A percentile compares a stretch with the other conserved stretches of the same genome.
These are phyloP conservation scores for Sophora flavescens DNA, from an alignment of 306 rosid genomes.

Conservation along the genomic window DNA sequence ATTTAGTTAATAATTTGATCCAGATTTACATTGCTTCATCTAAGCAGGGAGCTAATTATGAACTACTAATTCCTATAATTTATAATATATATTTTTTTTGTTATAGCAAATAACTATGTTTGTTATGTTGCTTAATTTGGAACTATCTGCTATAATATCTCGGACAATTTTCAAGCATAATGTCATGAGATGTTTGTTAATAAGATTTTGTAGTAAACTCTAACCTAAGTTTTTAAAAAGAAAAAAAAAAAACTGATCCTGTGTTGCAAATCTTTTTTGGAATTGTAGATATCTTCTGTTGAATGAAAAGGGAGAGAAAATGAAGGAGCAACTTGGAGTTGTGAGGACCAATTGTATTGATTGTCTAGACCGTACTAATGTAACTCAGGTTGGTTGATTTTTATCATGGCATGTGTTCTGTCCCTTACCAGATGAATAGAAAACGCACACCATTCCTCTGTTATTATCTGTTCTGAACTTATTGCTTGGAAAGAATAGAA, in stretches of 20 bases:
- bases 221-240: background rate
- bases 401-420: conserved; percentile 16
- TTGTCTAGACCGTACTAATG: conserved; percentile 98
- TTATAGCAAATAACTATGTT: conserved; percentile 14
- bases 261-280: conserved; percentile 41
- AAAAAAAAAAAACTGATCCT: conserved; percentile 27
- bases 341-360: conserved; percentile 95
- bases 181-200: conserved; percentile 33
- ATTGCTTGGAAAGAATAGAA: background rate
- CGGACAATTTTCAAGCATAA: conserved; percentile 12
- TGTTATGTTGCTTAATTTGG: conserved; percentile 37
- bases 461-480: conserved; percentile 27
- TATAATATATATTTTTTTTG: background rate
- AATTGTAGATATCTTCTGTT: conserved; percentile 79
- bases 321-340: conserved; percentile 97
- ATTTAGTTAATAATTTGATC: conserved; percentile 40
- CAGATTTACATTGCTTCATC: conserved; percentile 25
- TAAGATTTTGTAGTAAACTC: conserved; percentile 17
- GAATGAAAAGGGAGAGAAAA: conserved; percentile 90
- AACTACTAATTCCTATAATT: conserved; percentile 35
- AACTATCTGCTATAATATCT: conserved; percentile 32
- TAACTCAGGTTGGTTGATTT: conserved; percentile 81
- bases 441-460: background rate
- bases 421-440: conserved; percentile 24
- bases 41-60: conserved; percentile 32